A percentile compares a stretch with the other conserved stretches of the same genome.
phyloP scores from a whole-genome alignment of 2,329 filamentous ascomycete genomes.

The Pseudopyricularia javanii region DNA sequence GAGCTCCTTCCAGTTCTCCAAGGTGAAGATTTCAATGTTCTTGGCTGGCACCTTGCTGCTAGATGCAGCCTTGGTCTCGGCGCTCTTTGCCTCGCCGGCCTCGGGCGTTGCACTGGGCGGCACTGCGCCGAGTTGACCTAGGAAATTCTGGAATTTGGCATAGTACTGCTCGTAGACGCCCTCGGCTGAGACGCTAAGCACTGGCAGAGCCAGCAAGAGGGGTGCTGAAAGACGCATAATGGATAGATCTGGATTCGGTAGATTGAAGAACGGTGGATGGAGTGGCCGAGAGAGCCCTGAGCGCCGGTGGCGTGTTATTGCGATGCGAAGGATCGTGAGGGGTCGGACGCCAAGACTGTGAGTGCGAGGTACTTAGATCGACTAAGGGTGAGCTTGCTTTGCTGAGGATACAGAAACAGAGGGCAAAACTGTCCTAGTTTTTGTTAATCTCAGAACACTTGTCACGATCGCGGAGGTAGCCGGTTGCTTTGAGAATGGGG shows the following conservation, averaged over 20 bases:
- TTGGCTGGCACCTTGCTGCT: conserved; percentile 14
- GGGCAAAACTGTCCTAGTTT: not conserved
- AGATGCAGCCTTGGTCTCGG: conserved; percentile 35
- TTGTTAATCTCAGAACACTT: not conserved
- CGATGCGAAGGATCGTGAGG: conserved; percentile 4
- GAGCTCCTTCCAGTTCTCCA: conserved; percentile 60
- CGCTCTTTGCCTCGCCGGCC: conserved; percentile 29
- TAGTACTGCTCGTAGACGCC: conserved; percentile 43
- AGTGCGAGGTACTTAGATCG: not conserved
- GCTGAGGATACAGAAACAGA: not conserved
- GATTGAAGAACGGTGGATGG: not conserved
- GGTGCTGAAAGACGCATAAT: conserved; percentile 48
- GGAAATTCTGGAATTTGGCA: conserved; percentile 50
- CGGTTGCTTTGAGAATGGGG: not conserved
- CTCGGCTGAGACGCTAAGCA: conserved; percentile 39
- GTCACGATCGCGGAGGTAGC: not conserved
- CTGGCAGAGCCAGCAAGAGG: conserved; percentile 40
- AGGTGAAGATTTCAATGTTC: conserved; percentile 45
- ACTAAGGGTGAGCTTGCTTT: not conserved
- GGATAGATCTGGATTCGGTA: not conserved
- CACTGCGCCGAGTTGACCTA: conserved; percentile 41
- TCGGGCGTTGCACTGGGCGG: conserved; percentile 18
- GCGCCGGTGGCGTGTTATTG: not conserved
- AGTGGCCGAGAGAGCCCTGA: not conserved
- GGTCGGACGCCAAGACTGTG: not conserved